phyloP scores from a whole-genome alignment of 2,329 filamentous ascomycete genomes.

The Aureobasidium leucospermi region DNA sequence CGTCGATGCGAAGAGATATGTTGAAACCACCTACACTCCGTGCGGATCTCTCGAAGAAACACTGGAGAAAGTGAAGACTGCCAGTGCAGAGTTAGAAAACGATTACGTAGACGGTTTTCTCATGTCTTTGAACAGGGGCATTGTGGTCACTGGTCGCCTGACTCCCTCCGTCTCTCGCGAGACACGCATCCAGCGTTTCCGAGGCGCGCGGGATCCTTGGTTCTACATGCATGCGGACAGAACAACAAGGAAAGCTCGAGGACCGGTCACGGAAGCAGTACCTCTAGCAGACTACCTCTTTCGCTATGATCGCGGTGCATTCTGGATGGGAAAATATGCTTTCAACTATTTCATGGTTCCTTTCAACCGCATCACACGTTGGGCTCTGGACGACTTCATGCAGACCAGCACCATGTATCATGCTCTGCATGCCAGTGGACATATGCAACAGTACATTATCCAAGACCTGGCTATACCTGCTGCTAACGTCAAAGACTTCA shows the following conservation, averaged over 20 bases:
- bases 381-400: slow-evolving; percentile 54
- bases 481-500: slow-evolving; percentile 34
- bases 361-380: slow-evolving; percentile 57
- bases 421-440: slow-evolving; percentile 54
- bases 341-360: slow-evolving; percentile 56
- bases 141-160: slow-evolving; percentile 39
- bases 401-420: slow-evolving; percentile 60
- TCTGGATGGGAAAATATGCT: slow-evolving; percentile 58
- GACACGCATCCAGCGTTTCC: slow-evolving; percentile 29
- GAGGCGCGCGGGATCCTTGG: slow-evolving; percentile 41
- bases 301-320: slow-evolving; percentile 62
- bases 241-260: neutral
- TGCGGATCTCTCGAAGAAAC: slow-evolving; percentile 36
- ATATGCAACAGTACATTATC: slow-evolving; percentile 54
- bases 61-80: slow-evolving; percentile 32
- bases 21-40: slow-evolving; percentile 43
- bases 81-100: slow-evolving; percentile 28
- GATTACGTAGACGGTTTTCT: slow-evolving; percentile 47
- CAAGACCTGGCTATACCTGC: slow-evolving; percentile 53
- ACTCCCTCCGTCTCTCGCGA: slow-evolving; percentile 22
- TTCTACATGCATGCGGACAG: slow-evolving; percentile 31
- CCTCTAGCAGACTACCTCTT: slow-evolving; percentile 62
- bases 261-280: slow-evolving; percentile 43
- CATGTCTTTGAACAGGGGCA: slow-evolving; percentile 35
- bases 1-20: slow-evolving; percentile 38